Evolutionary conservation across 495 filamentous ascomycete genomes (phyloP), one percentile per base, ranked within the genome.

Genomic region (Platismatia glauca): DNA sequence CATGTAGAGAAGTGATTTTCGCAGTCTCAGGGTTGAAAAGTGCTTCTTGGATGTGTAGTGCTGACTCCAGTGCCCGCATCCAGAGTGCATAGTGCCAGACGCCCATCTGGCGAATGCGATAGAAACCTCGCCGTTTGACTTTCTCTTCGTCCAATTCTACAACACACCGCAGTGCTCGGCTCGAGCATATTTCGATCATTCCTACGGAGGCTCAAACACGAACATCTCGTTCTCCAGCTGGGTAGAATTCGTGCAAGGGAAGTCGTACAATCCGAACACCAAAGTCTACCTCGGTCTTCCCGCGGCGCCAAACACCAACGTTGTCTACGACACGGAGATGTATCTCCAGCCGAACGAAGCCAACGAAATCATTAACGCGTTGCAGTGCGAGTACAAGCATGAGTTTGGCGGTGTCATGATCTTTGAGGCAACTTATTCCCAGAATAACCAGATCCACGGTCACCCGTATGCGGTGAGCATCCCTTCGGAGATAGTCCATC

Each of bases 71-170:
- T n/a, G n/a, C n/a, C n/a, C 16, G 24, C 7, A 15, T 31, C 13
- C 48, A 52, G 48, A 89, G 68, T 90, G 87, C 69, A 76, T 80
- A 0, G 83, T 79, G 62, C 87, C 87, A 2, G 87, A 89, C 60
- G 76, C 74, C 6, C 78, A 85, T 20, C 78, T 84, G 66, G 77
- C 83, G 64, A 75, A 77, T 1, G 79, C 84, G 61, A 76, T 90
- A 43, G 69, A 81, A 62, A 77, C 74, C 3, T 71, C 73, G 13
- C 67, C 70, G 13, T 81, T 87, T 55, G 87, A 89, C 67, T 87
- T 84, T 56, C 74, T 89, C 39, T 86, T 79, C 69, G 79, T 89
- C 22, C 86, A 89, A 71, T 89, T 89, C 78, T 90, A 89, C 76
- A 86, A 89, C 80, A 60, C 69, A 13, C 78, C 71, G 7, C 81